Evolutionary conservation across 1,139 yeast genomes (phyloP).

Genomic region (Lodderomyces metapsilosis): DNA sequence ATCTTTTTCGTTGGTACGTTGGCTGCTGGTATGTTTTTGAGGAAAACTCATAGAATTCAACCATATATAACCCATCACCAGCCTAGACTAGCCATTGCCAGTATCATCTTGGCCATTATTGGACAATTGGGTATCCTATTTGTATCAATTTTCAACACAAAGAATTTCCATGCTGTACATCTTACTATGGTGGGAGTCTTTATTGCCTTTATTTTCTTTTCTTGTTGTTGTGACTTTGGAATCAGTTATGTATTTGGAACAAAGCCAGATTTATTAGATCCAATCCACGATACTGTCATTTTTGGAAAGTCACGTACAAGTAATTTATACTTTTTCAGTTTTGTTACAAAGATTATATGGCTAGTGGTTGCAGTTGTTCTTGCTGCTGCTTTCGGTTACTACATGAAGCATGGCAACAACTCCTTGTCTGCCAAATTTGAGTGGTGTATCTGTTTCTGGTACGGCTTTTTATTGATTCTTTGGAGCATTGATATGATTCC

Average conservation of each 20-base stretch:
- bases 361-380: constrained; percentile 62
- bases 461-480: constrained; percentile 65
- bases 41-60: constrained; percentile 40
- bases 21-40: constrained; percentile 54
- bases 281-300: constrained; percentile 38
- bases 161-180: constrained; percentile 59
- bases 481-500: constrained; percentile 73
- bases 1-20: constrained; percentile 70
- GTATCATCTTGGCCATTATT: constrained; percentile 53
- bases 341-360: constrained; percentile 62
- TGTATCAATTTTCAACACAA: constrained; percentile 74
- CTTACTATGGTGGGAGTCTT: constrained; percentile 70
- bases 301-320: constrained; percentile 39
- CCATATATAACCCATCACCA: constrained; percentile 52
- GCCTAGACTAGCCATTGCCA: constrained; percentile 46
- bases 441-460: constrained; percentile 84
- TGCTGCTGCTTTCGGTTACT: constrained; percentile 67
- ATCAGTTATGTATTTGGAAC: constrained; percentile 64
- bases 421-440: constrained; percentile 64
- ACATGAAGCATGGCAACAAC: constrained; percentile 34
- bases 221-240: constrained; percentile 59
- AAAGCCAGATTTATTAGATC: constrained; percentile 41
- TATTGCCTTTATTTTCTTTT: constrained; percentile 65
- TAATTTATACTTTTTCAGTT: constrained; percentile 50
- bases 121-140: constrained; percentile 80